Percentiles rank a stretch among this genome's conserved stretches.
Evolutionary conservation across 2,329 filamentous ascomycete species (phyloP).

Genomic region (Penicillium sp.): DNA sequence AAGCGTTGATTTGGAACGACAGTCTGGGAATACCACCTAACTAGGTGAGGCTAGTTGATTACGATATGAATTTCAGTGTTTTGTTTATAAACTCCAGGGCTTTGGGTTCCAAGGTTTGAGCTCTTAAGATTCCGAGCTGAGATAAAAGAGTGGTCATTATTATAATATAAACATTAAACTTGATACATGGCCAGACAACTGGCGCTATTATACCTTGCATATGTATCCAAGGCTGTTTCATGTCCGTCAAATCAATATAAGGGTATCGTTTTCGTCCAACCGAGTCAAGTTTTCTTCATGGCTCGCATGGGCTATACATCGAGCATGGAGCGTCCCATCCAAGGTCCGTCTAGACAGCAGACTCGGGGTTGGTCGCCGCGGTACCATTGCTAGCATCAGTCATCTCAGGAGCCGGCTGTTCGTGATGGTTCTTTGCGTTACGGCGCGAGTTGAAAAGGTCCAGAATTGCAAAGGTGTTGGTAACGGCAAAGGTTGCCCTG

Average conservation of each 20-base stretch:
- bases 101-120: too few relatives aligned
- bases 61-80: not conserved
- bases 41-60: not conserved
- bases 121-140: not conserved
- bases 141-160: not conserved
- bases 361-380: not conserved
- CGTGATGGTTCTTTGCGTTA: slow-evolving; percentile 12
- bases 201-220: not conserved
- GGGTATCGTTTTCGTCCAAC: slow-evolving; percentile 3
- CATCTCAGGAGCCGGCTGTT: not conserved
- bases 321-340: not conserved
- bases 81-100: not conserved
- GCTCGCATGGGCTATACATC: not conserved
- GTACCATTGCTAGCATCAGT: not conserved
- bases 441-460: slow-evolving; percentile 22
- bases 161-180: slow-evolving; percentile 7
- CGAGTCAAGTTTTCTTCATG: not conserved
- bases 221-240: slow-evolving; percentile 1
- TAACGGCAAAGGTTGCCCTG: slow-evolving; percentile 26
- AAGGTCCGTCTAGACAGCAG: not conserved
- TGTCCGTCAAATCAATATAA: slow-evolving; percentile 6
- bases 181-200: not conserved
- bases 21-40: too few relatives aligned
- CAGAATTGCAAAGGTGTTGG: slow-evolving; percentile 22
- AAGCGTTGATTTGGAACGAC: not conserved